A percentile compares a stretch with the other conserved stretches of the same genome.
These are phyloP conservation scores for Sclerotinia subarctica DNA, from an alignment of 2,329 filamentous ascomycete species.

Conservation along the genomic window DNA sequence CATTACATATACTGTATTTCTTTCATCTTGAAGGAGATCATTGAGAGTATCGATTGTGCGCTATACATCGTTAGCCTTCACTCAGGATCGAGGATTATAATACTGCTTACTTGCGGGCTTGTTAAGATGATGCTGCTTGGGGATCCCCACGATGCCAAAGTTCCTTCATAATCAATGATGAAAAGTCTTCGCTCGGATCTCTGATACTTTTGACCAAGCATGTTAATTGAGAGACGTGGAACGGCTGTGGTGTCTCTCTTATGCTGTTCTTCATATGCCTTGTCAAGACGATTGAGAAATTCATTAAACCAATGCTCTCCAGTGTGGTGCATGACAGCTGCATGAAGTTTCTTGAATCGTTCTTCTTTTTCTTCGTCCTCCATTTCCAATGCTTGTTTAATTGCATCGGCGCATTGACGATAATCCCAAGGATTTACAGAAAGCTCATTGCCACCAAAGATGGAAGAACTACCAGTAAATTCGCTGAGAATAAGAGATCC, in stretches of 20 bases:
- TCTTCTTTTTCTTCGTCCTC: constrained; percentile 65
- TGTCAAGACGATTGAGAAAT: constrained; percentile 67
- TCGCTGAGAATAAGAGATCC: constrained; percentile 90
- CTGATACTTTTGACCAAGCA: constrained; percentile 64
- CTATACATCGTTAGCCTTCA: constrained; percentile 41
- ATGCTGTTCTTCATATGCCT: constrained; percentile 80
- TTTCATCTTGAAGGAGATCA: constrained; percentile 74
- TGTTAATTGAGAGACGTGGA: constrained; percentile 71
- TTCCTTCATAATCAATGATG: constrained; percentile 91
- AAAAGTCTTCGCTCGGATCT: constrained; percentile 69
- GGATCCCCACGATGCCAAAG: constrained; percentile 81
- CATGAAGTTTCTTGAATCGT: constrained; percentile 71
- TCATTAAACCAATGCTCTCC: constrained; percentile 83
- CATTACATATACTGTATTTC: constrained; percentile 91
- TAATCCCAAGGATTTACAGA: constrained; percentile 97
- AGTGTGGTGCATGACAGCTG: constrained; percentile 75
- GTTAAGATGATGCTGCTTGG: constrained; percentile 81
- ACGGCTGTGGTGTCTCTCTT: constrained; percentile 81
- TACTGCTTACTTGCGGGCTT: constrained; percentile 59
- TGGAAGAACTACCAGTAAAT: constrained; percentile 85
- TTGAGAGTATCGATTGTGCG: constrained; percentile 79
- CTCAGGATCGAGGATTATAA: too few species aligned
- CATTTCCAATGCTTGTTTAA: constrained; percentile 82
- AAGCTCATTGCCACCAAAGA: constrained; percentile 78
- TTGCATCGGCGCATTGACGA: constrained; percentile 78